phyloP scores from a whole-genome alignment of 495 filamentous ascomycete genomes.

The Xylaria curta region DNA sequence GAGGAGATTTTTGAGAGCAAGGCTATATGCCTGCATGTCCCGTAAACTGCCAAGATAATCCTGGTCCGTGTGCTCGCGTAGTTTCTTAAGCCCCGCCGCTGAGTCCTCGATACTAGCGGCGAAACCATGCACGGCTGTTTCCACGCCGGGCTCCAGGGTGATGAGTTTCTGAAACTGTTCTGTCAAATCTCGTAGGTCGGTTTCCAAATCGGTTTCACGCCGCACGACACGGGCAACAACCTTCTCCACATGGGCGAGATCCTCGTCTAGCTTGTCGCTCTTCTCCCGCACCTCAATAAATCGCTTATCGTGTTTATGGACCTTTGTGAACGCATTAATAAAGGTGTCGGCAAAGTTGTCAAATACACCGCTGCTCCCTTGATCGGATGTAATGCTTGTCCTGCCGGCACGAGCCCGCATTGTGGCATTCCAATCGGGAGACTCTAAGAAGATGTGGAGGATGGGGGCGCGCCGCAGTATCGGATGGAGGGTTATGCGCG shows the following conservation, averaged over 20 bases:
- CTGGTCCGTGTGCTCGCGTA: slow-evolving; percentile 94
- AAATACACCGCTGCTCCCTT: slow-evolving; percentile 70
- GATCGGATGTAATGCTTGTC: slow-evolving; percentile 56
- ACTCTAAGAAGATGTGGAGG: slow-evolving; percentile 89
- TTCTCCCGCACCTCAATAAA: slow-evolving; percentile 95
- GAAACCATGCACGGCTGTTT: slow-evolving; percentile 79
- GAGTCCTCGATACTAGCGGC: slow-evolving; percentile 86
- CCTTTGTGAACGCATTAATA: slow-evolving; percentile 95
- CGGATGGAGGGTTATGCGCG: slow-evolving; percentile 85
- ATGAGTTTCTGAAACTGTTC: slow-evolving; percentile 94
- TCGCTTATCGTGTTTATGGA: slow-evolving; percentile 91
- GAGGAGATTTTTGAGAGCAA: slow-evolving; percentile 81
- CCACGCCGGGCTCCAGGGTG: slow-evolving; percentile 85
- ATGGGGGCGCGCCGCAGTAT: slow-evolving; percentile 82
- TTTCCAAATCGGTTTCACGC: slow-evolving; percentile 85
- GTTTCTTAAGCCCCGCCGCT: slow-evolving; percentile 68
- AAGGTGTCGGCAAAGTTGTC: slow-evolving; percentile 96
- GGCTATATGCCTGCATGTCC: slow-evolving; percentile 92
- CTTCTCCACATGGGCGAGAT: slow-evolving; percentile 90
- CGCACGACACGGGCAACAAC: slow-evolving; percentile 88
- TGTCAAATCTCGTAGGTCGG: slow-evolving; percentile 86
- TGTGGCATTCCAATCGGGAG: slow-evolving; percentile 91
- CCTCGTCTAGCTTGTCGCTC: slow-evolving; percentile 93
- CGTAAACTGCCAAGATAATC: slow-evolving; percentile 89
- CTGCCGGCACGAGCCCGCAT: slow-evolving; percentile 79